Base-by-base conservation (phyloP, 2,329 filamentous ascomycete species). In the Thelonectria rubi region DNA sequence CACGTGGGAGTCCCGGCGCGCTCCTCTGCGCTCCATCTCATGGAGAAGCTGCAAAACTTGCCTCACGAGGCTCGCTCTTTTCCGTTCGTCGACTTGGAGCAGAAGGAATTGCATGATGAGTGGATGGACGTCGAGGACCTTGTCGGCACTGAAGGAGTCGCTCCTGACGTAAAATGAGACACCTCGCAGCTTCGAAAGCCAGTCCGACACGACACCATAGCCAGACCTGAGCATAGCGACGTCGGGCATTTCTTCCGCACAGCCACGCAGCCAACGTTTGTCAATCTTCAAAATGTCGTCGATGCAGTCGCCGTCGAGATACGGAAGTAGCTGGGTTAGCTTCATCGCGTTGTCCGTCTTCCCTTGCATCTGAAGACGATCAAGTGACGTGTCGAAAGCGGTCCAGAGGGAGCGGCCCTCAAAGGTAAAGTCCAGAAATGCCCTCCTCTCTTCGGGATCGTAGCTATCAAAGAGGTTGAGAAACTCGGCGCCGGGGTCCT, bases 301-400 rank as follows among this genome's bases (percentile, higher is more conserved):
- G 3, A 57, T 57, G 21, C 54, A 42, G 10, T 57, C 54, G 17
- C 49, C 15, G 24, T 57, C 34, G 5, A 47, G 40, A 14, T 57
- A 57, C 9, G 54, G 54, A 34, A 57, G 54, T 7, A 57, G 3
- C n/a, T 49, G 45, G 1, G 42, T 3, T 3, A 57, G 37, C 9
- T 34, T 57, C 8, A 57, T 17, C 3, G 54, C 54, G 2, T 57
- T 57, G 12, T 42, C 54, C 2, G 43, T 39, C 3, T 32, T 17
- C 3, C 32, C 34, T 2, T 14, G 11, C 5, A n/a, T 11, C 17
- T 15, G 34, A 15, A 57, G 10, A 6, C 37, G n/a, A 5, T 57
- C 10, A 9, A 57, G 2, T 5, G 54, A 57, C 9, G 15, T 32
- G 10, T 32, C 8, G 8, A 57, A 57, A 4, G 46, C 34, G n/a